Evolutionary conservation across 768 basidiomycete species (phyloP).

Genomic region (Strobilomyces confusus): DNA sequence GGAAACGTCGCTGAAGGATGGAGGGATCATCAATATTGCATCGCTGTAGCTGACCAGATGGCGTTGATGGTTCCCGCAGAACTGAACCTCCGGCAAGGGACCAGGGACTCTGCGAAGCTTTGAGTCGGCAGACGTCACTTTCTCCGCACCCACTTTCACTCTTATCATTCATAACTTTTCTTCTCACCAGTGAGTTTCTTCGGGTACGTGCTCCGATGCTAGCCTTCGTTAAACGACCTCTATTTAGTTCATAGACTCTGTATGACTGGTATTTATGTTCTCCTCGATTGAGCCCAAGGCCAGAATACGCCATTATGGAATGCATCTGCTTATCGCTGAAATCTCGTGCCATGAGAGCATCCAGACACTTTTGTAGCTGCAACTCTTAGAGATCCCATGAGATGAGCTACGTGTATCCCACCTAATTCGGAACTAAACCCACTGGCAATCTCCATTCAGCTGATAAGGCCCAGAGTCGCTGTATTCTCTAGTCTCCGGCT

Average conservation of each 20-base stretch:
- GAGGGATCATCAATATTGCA: conserved; percentile 61
- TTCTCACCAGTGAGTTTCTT: conserved; percentile 1
- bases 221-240: neutral
- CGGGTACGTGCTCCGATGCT: neutral
- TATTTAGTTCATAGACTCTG: neutral
- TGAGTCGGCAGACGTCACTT: conserved; percentile 4
- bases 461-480: neutral
- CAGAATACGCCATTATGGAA: neutral
- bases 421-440: neutral
- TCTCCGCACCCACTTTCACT: neutral
- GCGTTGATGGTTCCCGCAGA: conserved; percentile 40
- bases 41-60: conserved; percentile 62
- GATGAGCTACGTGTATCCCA: neutral
- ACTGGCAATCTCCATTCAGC: neutral
- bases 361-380: neutral
- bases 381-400: neutral
- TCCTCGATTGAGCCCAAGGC: neutral
- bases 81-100: conserved; percentile 24
- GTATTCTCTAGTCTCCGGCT: neutral
- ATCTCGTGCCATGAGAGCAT: conserved; percentile 3
- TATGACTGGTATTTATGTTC: neutral
- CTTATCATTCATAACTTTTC: neutral
- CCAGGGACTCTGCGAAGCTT: conserved; percentile 19
- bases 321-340: neutral
- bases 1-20: conserved; percentile 43